Evolutionary conservation across 192 early-diverging fungal genomes (phyloP).

Genomic region (Irineochytrium annulatum): DNA sequence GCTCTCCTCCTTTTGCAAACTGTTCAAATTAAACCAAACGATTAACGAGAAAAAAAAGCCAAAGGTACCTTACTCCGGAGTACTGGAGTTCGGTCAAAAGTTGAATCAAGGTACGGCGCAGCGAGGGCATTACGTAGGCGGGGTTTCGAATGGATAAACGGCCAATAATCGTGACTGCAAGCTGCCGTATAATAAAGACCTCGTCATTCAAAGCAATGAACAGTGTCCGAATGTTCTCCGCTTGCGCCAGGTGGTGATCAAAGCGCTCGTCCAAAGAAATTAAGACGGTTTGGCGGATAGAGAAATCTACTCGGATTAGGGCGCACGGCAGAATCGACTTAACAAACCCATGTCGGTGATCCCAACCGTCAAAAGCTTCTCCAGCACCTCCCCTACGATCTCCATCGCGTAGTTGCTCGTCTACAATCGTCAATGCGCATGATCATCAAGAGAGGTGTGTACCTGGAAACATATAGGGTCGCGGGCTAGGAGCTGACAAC

Average conservation of each 20-base stretch:
- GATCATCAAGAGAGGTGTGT: conserved; percentile 14
- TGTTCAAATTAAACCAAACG: conserved; percentile 1
- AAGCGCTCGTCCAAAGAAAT: conserved; percentile 76
- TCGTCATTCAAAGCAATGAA: conserved; percentile 91
- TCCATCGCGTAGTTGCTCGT: conserved; percentile 67
- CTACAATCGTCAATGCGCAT: conserved; percentile 6
- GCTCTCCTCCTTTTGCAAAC: conserved; percentile 82
- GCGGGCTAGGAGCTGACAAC: conserved; percentile 73
- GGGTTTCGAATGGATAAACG: conserved; percentile 82
- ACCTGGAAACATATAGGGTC: conserved; percentile 81
- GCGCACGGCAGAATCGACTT: conserved; percentile 14
- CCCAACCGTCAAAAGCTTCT: conserved; percentile 81
- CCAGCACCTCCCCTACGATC: conserved; percentile 81
- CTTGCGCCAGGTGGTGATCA: conserved; percentile 84
- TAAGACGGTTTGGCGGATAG: conserved; percentile 74
- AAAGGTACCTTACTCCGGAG: conserved; percentile 55
- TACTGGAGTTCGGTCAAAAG: conserved; percentile 89
- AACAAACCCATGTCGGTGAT: conserved; percentile 69
- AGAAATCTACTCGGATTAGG: conserved; percentile 48
- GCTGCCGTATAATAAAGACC: conserved; percentile 78
- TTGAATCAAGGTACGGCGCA: conserved; percentile 81
- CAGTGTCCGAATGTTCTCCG: conserved; percentile 82
- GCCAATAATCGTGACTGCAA: conserved; percentile 80
- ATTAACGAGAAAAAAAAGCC: not conserved
- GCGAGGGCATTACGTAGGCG: conserved; percentile 85